Base-by-base conservation (phyloP, 2,329 filamentous ascomycete species). In the Penicillium polonicum region DNA sequence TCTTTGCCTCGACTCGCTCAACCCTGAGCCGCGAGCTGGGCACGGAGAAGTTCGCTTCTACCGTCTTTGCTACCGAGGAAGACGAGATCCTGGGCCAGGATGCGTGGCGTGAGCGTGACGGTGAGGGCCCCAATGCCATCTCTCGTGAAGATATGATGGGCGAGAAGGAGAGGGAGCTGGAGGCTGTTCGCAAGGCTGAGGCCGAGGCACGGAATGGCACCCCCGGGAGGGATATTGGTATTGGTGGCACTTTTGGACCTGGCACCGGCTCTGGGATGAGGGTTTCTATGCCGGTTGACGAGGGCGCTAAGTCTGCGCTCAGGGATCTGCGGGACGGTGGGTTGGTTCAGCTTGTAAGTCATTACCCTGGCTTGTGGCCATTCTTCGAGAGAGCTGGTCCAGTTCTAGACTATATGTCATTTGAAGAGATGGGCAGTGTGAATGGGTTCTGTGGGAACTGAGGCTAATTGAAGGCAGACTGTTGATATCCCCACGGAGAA, bases 1-100 rank as follows among this genome's bases (percentile, higher is more conserved):
- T 88, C 35, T 87, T 87, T 72, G 85, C 85, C 17, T 82, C 80
- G n/a, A 87, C 85, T 38, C 81, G 85, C 3, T 73, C 85, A 33
- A 86, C 84, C 1, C 75, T 88, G 15, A 78, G 81, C 17, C 76
- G 85, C 5, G 85, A 87, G 66, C 75, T 88, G 25, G 85, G 85
- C 43, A 79, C 79, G 48, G 85, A 88, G 72, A 80, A 85, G 60
- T 88, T 88, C 71, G 68, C 76, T 5, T 79, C 82, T 51, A 83
- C 78, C 4, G 68, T 87, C 52, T 87, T 88, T 68, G 82, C 80
- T 12, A 87, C 85, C 1, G 82, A 84, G 63, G 77, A 80, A 39
- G 79, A 80, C 17, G 85, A 88, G 69, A 74, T 88, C 48, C 78
- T 80, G 1, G 75, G 77, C 2, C 75, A 79, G 52, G 80, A 80